These are phyloP conservation scores for Galerina marginata DNA, from an alignment of 768 basidiomycete species.

Conservation along the genomic window DNA sequence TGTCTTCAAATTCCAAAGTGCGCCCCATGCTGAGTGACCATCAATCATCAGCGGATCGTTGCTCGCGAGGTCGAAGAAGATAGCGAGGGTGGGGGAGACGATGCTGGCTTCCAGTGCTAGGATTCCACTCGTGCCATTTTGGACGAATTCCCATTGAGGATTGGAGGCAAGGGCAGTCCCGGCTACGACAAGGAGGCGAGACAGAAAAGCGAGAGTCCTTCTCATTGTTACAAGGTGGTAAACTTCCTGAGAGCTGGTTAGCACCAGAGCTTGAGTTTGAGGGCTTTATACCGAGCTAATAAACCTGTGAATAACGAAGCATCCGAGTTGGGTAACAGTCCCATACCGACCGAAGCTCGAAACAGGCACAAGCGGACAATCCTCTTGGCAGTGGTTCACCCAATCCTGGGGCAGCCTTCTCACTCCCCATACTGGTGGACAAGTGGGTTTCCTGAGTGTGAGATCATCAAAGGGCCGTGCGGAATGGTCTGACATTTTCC, in stretches of 20 bases:
- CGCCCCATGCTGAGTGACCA: slow-evolving; percentile 50
- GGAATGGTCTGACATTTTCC: too few species aligned
- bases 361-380: too few species aligned
- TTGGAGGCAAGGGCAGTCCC: slow-evolving; percentile 9
- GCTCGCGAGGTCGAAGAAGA: slow-evolving; percentile 27
- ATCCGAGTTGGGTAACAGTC: too few species aligned
- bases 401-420: too few species aligned
- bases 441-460: too few species aligned
- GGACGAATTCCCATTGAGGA: slow-evolving; percentile 30
- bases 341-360: too few species aligned
- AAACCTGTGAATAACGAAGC: not conserved
- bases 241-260: not conserved
- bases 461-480: too few species aligned
- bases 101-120: slow-evolving; percentile 29
- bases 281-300: slow-evolving; percentile 9
- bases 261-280: not conserved
- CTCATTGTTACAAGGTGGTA: slow-evolving; percentile 7
- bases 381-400: too few species aligned
- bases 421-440: too few species aligned
- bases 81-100: slow-evolving; percentile 27
- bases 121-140: slow-evolving; percentile 29
- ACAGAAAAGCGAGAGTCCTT: not conserved
- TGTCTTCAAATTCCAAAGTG: slow-evolving; percentile 45
- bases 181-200: slow-evolving; percentile 6
- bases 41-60: slow-evolving; percentile 45